Evolutionary conservation across 2,329 filamentous ascomycete species (phyloP), one percentile per base, ranked within the genome.

Genomic region (Epichloe coenophiala): DNA sequence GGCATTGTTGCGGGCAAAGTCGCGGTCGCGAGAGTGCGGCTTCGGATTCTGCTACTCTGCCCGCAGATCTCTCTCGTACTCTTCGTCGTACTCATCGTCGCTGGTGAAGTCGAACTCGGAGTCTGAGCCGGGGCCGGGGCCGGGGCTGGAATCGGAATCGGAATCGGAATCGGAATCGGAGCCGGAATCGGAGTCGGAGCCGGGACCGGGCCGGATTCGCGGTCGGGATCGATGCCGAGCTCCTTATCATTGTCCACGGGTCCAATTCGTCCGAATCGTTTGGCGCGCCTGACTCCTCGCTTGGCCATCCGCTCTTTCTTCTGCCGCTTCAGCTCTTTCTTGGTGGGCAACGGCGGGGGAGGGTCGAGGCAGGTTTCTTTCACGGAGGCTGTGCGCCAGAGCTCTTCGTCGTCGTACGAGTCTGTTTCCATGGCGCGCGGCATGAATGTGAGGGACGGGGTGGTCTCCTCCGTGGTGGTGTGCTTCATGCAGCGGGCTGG

Each of bases 1-100:
- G 1, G 55, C 51, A 23, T 63, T 59, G 39, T 63, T 63, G 3
- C 60, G 51, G 0, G 61, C 60, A 53, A 61, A 62, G 41, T 60
- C 60, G 2, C 61, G 52, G 36, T 63, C 57, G 33, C 48, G 55
- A 4, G 51, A 47, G 8, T 57, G 53, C 1, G 57, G 52, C 8
- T 57, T 58, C 2, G 58, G 56, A 33, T 56, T 47, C 8, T 49
- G 48, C 39, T 62, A 60, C 15, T 49, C 52, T 2, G 38, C 48
- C 4, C 57, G 53, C 2, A 61, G 31, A 3, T 43, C 41, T 46
- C 56, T 2, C 56, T 2, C 36, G 36, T 38, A n/a, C 15, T 38
- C 36, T 38, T 38, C 36, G n/a, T 38, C 13, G 36, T 38, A n/a
- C 36, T 38, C 36, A 5, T 38, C 36, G 36, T 38, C 13, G 36